A percentile compares a stretch with the other conserved stretches of the same genome.
These are phyloP conservation scores for Chlorella vulgaris DNA, from an alignment of 139 green algal species.

Conservation along the genomic window DNA sequence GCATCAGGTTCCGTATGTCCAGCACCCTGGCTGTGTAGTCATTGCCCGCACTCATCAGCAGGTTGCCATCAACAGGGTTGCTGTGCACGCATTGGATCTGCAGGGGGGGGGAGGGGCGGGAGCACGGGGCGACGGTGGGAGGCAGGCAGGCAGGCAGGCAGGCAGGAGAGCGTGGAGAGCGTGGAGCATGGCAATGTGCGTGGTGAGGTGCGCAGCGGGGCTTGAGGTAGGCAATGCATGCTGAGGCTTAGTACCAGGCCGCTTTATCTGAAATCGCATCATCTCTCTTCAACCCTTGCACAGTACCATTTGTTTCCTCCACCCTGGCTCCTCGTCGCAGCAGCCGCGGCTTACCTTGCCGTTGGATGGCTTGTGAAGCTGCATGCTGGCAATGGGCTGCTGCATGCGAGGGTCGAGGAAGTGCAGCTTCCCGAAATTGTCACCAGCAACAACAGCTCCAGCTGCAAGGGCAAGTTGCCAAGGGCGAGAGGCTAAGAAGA, in stretches of 20 bases:
- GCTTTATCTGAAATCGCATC: no score
- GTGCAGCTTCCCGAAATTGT: conserved; percentile 67
- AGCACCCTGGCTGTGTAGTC: conserved; percentile 77
- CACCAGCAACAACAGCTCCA: conserved; percentile 58
- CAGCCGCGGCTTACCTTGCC: conserved; percentile 34
- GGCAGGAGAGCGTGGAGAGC: no score
- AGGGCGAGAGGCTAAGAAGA: not conserved
- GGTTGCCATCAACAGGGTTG: conserved; percentile 67
- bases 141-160: not conserved
- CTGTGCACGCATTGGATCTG: conserved; percentile 61
- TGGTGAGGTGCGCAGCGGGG: no score
- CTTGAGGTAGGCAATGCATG: no score
- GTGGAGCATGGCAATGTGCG: not conserved
- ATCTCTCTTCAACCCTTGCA: no score
- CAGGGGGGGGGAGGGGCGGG: not conserved
- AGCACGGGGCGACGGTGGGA: not conserved
- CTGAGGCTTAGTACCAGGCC: no score
- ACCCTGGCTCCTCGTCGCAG: not conserved
- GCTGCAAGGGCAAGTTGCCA: not conserved
- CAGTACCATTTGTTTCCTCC: no score
- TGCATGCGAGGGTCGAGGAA: conserved; percentile 56
- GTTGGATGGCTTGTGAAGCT: conserved; percentile 25
- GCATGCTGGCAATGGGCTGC: not conserved
- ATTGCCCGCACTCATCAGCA: conserved; percentile 82
- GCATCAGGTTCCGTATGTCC: conserved; percentile 66